Conservation (phyloP, 176 grass and related monocot genomes). For the Bolboschoenus planiculmis region DNA sequence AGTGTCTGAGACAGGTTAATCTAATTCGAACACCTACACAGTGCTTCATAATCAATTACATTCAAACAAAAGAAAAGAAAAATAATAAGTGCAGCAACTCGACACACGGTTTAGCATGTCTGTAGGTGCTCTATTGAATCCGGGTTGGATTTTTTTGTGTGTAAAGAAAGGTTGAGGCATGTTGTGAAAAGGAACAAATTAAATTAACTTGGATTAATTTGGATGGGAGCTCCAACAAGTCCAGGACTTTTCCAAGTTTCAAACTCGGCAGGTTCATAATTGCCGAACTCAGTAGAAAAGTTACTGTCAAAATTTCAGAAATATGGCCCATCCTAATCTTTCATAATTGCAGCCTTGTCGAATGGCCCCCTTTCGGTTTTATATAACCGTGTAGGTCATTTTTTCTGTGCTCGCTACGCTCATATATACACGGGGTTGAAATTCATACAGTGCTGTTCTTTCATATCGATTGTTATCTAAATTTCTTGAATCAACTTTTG, state of each 20-base stretch:
- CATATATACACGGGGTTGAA: background rate
- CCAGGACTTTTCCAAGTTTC: background rate
- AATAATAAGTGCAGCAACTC: background rate
- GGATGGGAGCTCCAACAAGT: background rate
- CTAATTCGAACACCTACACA: too few species aligned
- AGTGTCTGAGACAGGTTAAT: too few species aligned
- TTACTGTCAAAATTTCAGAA: conserved; percentile 5
- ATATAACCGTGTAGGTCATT: too few species aligned
- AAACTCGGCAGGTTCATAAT: background rate
- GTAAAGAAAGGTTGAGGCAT: background rate
- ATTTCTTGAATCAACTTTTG: background rate
- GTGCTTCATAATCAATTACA: background rate
- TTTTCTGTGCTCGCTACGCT: background rate
- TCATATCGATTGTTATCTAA: background rate
- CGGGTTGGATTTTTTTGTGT: background rate
- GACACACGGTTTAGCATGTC: background rate
- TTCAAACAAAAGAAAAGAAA: background rate
- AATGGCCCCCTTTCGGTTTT: background rate
- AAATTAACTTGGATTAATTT: background rate
- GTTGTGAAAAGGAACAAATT: background rate
- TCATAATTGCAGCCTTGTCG: background rate
- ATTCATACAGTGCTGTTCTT: background rate
- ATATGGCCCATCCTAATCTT: background rate
- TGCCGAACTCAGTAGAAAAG: background rate
- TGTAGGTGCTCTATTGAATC: background rate